A percentile compares a stretch with the other conserved stretches of the same genome.
phyloP scores from a whole-genome alignment of 495 filamentous ascomycete species.

The Penicillium arizonense region DNA sequence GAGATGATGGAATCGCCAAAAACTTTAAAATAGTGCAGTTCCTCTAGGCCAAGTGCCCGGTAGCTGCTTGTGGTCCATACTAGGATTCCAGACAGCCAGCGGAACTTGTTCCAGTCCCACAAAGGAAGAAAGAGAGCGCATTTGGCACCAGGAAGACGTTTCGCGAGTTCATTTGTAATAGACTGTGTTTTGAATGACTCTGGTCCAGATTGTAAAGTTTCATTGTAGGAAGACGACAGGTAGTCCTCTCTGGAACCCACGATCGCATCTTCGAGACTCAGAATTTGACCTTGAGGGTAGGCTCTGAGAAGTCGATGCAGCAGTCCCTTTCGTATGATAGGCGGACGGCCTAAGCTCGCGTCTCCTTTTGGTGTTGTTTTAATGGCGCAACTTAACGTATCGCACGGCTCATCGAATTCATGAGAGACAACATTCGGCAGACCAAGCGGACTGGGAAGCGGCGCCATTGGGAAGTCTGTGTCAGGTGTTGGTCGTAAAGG shows the following conservation, averaged over 20 bases:
- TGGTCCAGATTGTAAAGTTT: not conserved
- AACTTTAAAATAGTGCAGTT: slow-evolving; percentile 53
- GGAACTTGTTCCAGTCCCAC: slow-evolving; percentile 58
- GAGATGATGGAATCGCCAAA: slow-evolving; percentile 63
- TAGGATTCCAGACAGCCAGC: slow-evolving; percentile 62
- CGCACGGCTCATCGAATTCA: slow-evolving; percentile 5
- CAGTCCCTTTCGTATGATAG: slow-evolving; percentile 16
- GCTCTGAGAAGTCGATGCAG: slow-evolving; percentile 23
- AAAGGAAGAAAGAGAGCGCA: slow-evolving; percentile 58
- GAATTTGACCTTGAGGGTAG: slow-evolving; percentile 31
- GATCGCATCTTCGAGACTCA: slow-evolving; percentile 11
- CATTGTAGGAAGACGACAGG: not conserved
- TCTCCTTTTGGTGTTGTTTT: not conserved
- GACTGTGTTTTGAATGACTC: not conserved
- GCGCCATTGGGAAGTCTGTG: slow-evolving; percentile 13
- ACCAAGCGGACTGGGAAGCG: slow-evolving; percentile 17
- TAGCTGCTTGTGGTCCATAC: slow-evolving; percentile 53
- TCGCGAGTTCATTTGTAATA: not conserved
- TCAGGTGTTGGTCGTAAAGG: slow-evolving; percentile 19
- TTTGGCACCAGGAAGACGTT: slow-evolving; percentile 48
- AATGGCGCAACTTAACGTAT: slow-evolving; percentile 13
- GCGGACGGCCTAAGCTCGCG: not conserved
- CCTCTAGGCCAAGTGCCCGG: slow-evolving; percentile 39
- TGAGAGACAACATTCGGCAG: not conserved
- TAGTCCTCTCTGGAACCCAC: slow-evolving; percentile 2